These are phyloP conservation scores for Pseudogymnoascus destructans DNA, from an alignment of 2,329 filamentous ascomycete species.

Conservation along the genomic window DNA sequence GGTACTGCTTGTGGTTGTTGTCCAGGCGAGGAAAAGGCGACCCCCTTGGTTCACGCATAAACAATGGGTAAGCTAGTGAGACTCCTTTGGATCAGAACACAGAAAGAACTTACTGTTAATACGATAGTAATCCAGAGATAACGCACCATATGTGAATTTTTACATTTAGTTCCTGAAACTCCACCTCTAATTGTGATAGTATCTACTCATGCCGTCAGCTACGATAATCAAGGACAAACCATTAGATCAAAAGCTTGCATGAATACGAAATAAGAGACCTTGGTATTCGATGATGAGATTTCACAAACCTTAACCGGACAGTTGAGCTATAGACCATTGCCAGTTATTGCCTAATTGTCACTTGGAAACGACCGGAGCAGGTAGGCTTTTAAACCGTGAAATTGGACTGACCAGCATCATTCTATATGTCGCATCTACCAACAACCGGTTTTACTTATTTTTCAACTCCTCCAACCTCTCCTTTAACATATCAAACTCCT, in stretches of 20 bases:
- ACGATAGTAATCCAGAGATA: not conserved
- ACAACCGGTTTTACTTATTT: conserved; percentile 8
- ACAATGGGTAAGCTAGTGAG: not conserved
- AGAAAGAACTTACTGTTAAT: not conserved
- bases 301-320: not conserved
- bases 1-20: not conserved
- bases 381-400: not conserved
- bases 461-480: conserved; percentile 43
- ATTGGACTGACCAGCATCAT: not conserved
- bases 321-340: not conserved
- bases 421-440: not conserved
- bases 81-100: not conserved
- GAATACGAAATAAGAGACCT: too few species aligned
- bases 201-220: too few species aligned
- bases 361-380: not conserved
- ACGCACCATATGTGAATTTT: not conserved
- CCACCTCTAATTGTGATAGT: too few species aligned
- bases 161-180: too few species aligned
- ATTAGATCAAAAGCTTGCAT: not conserved
- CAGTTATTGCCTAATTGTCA: not conserved
- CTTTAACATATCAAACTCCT: conserved; percentile 51
- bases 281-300: not conserved
- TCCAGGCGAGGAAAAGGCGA: not conserved
- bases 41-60: not conserved
- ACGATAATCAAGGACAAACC: too few species aligned